Conservation (phyloP, 768 basidiomycete species). For the Agrocybe pediades region DNA sequence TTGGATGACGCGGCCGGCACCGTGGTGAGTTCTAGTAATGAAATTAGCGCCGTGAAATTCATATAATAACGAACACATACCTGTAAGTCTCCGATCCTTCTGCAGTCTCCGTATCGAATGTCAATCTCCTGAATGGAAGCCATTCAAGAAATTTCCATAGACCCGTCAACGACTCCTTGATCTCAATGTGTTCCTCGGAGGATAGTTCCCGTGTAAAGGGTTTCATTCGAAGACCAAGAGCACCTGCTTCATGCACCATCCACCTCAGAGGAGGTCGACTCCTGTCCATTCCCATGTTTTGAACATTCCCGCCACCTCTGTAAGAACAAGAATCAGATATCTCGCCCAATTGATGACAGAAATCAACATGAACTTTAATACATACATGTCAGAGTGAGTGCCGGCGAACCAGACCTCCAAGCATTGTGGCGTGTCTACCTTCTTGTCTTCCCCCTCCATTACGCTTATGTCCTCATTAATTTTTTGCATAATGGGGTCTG, state of each 20-base stretch:
- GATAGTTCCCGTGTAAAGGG: not conserved
- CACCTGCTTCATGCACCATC: slow-evolving; percentile 5
- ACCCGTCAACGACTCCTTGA: slow-evolving; percentile 5
- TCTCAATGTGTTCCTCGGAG: not conserved
- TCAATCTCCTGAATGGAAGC: no score
- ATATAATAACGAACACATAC: slow-evolving; percentile 18
- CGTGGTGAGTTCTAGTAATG: slow-evolving; percentile 11
- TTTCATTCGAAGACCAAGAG: not conserved
- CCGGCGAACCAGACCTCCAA: no score
- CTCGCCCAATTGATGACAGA: not conserved
- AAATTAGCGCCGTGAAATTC: no score
- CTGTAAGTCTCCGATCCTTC: slow-evolving; percentile 6
- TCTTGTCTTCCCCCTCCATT: no score
- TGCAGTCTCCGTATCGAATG: not conserved
- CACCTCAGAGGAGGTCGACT: slow-evolving; percentile 5
- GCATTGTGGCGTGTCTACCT: no score
- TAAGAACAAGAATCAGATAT: not conserved
- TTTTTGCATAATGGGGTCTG: no score
- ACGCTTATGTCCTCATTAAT: no score
- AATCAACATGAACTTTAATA: no score
- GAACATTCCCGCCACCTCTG: slow-evolving; percentile 4
- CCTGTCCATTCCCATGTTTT: not conserved
- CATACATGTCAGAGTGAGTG: no score
- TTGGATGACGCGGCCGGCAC: slow-evolving; percentile 11
- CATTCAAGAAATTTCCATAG: no score